A percentile compares a stretch with the other conserved stretches of the same genome.
These are phyloP conservation scores for Papiliotrema fonsecae DNA, from an alignment of 1,284 basidiomycete genomes.

Conservation along the genomic window DNA sequence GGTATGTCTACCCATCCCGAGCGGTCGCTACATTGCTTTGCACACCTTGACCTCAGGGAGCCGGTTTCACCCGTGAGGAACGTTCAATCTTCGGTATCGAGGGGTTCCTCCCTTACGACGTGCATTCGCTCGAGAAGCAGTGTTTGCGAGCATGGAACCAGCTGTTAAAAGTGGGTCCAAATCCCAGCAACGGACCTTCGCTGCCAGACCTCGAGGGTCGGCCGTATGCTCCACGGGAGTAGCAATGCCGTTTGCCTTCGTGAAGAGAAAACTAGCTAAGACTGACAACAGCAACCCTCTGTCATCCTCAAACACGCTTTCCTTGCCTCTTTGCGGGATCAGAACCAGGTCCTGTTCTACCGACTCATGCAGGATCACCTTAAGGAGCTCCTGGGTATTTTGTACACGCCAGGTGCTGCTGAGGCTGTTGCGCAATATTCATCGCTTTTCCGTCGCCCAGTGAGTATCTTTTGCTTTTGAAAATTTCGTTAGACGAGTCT, in stretches of 20 bases:
- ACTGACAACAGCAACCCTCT: constrained; percentile 32
- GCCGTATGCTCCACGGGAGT: no score
- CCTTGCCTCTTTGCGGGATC: constrained; percentile 52
- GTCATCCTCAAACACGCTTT: constrained; percentile 50
- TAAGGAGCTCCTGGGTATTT: constrained; percentile 67
- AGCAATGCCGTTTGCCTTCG: no score
- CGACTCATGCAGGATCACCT: constrained; percentile 62
- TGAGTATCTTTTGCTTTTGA: no score
- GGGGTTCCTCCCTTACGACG: constrained; percentile 69
- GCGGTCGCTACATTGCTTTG: no score
- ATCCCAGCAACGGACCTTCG: not conserved
- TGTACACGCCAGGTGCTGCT: constrained; percentile 56
- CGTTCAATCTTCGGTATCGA: constrained; percentile 64
- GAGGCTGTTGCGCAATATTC: constrained; percentile 67
- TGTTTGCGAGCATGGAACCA: constrained; percentile 63
- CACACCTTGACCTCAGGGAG: constrained; percentile 52
- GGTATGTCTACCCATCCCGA: constrained; percentile 11
- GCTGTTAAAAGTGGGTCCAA: constrained; percentile 41
- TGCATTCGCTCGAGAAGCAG: constrained; percentile 73
- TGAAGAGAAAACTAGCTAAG: no score
- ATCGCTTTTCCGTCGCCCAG: constrained; percentile 68
- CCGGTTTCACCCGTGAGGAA: constrained; percentile 67
- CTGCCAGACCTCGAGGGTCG: no score
- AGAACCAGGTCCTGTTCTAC: constrained; percentile 69
- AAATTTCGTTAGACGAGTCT: no score